These are phyloP conservation scores for Solanum chaucha DNA, from an alignment of 257 asterid species.

Conservation along the genomic window DNA sequence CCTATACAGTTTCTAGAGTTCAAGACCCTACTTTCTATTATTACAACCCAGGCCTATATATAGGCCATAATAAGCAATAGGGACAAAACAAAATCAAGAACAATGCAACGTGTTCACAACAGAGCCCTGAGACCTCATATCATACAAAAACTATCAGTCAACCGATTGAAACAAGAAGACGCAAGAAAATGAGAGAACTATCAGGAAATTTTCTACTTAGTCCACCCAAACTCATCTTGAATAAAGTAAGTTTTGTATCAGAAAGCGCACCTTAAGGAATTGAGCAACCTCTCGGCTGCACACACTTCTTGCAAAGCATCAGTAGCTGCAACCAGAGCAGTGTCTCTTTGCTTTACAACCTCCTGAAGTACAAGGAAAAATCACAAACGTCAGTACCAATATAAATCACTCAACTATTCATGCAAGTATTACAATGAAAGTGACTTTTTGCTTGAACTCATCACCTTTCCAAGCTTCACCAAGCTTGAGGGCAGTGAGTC, in stretches of 20 bases:
- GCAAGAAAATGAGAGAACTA: not conserved
- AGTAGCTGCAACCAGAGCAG: conserved; percentile 52
- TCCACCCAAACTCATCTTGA: not conserved
- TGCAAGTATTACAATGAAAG: not conserved
- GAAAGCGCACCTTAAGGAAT: conserved; percentile 50
- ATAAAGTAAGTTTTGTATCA: not conserved
- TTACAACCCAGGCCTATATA: not conserved
- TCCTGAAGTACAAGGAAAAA: conserved; percentile 26
- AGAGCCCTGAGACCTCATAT: not conserved
- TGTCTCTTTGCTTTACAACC: conserved; percentile 48
- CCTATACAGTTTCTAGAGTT: not conserved
- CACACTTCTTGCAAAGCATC: conserved; percentile 79
- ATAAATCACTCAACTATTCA: not conserved
- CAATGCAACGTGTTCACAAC: not conserved
- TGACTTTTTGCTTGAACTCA: not conserved
- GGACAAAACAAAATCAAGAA: not conserved
- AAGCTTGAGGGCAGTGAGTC: conserved; percentile 42
- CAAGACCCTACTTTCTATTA: not conserved
- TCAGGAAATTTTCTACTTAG: not conserved
- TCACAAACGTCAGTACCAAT: not conserved
- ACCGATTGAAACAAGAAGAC: not conserved
- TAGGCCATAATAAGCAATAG: not conserved
- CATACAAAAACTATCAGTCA: not conserved
- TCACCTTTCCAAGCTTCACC: conserved; percentile 66
- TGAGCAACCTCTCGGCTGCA: conserved; percentile 68